phyloP scores from a whole-genome alignment of 306 rosid genomes.

The Pyrus pyrifolia region DNA sequence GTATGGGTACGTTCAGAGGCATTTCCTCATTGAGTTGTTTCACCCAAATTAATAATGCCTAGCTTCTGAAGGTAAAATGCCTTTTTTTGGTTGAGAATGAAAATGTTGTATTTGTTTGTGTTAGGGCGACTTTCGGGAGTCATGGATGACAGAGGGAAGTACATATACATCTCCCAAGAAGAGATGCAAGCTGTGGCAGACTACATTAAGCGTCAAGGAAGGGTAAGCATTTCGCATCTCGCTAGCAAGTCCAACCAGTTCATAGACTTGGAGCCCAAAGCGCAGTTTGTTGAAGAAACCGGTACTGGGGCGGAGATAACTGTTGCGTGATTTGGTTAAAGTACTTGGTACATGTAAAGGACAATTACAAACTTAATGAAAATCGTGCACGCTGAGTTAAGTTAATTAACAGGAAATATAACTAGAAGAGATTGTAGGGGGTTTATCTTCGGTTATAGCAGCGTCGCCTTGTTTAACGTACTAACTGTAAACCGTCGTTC shows the following conservation, averaged over 20 bases:
- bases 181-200: conserved; percentile 99
- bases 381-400: neutral
- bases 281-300: conserved; percentile 49
- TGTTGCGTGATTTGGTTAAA: conserved; percentile 35
- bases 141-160: conserved; percentile 96
- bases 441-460: neutral
- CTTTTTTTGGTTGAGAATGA: neutral
- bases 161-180: conserved; percentile 78
- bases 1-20: conserved; percentile 51
- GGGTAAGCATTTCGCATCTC: conserved; percentile 90
- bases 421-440: neutral
- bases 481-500: no score
- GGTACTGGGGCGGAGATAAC: conserved; percentile 48
- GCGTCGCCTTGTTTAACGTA: no score
- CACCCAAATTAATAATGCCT: neutral
- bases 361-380: neutral
- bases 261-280: conserved; percentile 93
- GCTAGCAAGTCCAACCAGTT: conserved; percentile 98
- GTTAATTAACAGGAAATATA: neutral
- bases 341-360: neutral
- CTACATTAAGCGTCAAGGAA: conserved; percentile 72
- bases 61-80: neutral
- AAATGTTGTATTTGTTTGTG: conserved; percentile 8
- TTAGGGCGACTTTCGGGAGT: conserved; percentile 92
- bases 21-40: neutral